A percentile compares a stretch with the other conserved stretches of the same genome.
phyloP scores from a whole-genome alignment of 257 asterid genomes.

The Striga asiatica region DNA sequence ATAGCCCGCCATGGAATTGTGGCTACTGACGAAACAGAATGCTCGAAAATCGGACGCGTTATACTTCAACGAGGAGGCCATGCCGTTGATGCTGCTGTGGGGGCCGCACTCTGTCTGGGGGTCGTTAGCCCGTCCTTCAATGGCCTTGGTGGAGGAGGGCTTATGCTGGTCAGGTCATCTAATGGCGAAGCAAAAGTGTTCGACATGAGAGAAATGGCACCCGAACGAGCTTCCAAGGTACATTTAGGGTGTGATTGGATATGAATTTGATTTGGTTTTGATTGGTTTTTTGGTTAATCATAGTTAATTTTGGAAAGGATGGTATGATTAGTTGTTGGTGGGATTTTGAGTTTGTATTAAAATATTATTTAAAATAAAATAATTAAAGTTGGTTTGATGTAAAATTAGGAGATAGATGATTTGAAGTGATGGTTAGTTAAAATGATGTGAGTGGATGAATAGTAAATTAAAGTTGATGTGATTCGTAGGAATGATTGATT shows the following conservation, averaged over 20 bases:
- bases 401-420: too few relatives aligned
- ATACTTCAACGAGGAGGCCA: slow-evolving; percentile 31
- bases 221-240: slow-evolving; percentile 20
- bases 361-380: too few relatives aligned
- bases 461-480: too few relatives aligned
- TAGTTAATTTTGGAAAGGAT: background rate
- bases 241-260: too few relatives aligned
- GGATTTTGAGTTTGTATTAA: too few relatives aligned
- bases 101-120: slow-evolving; percentile 44
- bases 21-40: slow-evolving; percentile 37
- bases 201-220: slow-evolving; percentile 48
- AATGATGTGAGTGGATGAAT: too few relatives aligned
- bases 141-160: slow-evolving; percentile 51
- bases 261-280: background rate
- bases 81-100: slow-evolving; percentile 50
- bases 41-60: slow-evolving; percentile 33
- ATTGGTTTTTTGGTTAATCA: background rate
- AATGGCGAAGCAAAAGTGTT: slow-evolving; percentile 28
- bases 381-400: too few relatives aligned
- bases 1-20: slow-evolving; percentile 22
- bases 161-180: slow-evolving; percentile 30
- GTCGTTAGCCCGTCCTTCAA: slow-evolving; percentile 35
- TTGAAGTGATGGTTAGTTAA: too few relatives aligned
- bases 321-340: too few relatives aligned
- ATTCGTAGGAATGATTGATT: too few relatives aligned